A percentile compares a stretch with the other conserved stretches of the same genome.
These are phyloP conservation scores for Colletotrichum theobromicola DNA, from an alignment of 2,329 filamentous ascomycete species.

Conservation along the genomic window DNA sequence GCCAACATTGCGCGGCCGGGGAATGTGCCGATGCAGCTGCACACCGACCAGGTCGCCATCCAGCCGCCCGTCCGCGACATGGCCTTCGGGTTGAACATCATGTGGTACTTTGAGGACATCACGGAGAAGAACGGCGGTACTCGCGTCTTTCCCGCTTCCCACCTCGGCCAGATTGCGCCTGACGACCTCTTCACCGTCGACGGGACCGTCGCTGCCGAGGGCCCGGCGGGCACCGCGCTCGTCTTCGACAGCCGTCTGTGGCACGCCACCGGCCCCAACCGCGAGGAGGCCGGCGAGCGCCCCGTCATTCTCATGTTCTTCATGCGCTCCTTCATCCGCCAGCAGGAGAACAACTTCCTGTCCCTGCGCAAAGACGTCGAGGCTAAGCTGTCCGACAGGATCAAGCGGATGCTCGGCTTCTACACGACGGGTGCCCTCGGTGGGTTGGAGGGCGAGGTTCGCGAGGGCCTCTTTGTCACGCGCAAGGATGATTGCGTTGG, in stretches of 20 bases:
- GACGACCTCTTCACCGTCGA: not conserved
- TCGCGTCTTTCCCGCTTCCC: not conserved
- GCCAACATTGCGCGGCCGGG: constrained; percentile 6
- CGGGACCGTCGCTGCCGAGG: not conserved
- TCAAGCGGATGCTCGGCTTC: not conserved
- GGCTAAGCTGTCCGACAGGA: not conserved
- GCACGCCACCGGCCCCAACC: not conserved
- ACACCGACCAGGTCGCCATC: constrained; percentile 9
- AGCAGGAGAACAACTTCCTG: constrained; percentile 1
- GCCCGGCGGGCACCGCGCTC: not conserved
- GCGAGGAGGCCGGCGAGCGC: not conserved
- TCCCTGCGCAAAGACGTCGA: constrained; percentile 6
- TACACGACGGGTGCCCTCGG: not conserved
- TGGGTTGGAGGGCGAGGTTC: not conserved
- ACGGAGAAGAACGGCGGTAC: not conserved
- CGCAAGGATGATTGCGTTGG: not conserved
- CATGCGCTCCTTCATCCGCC: constrained; percentile 3
- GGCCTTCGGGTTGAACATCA: not conserved
- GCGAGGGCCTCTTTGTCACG: not conserved
- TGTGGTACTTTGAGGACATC: not conserved
- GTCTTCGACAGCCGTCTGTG: not conserved
- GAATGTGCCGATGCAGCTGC: not conserved
- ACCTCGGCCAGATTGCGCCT: not conserved
- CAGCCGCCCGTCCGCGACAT: constrained; percentile 1
- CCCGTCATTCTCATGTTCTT: constrained; percentile 3